Evolutionary conservation across 352 stramenopile genomes (phyloP), one percentile per base, ranked within the genome.

Genomic region (Phytophthora ohioensis): DNA sequence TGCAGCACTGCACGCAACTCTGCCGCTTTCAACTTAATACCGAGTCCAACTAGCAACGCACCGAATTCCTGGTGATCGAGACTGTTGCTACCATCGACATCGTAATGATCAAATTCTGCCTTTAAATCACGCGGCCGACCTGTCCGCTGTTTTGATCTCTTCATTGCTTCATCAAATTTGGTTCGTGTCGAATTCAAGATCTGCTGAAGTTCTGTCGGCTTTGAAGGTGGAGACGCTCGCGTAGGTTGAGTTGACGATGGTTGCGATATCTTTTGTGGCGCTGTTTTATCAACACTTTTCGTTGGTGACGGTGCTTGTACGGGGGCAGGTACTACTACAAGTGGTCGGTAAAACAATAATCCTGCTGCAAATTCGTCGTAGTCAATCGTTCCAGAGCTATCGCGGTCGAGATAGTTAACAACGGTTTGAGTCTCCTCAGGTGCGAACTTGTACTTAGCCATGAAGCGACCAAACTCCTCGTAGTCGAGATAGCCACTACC

Each of bases 311-410:
- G 0, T 30, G 57, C 7, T 30, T 57, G 43, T 4, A 31, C 30
- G 10, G 53, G 17, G 9, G 9, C 48, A 30, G 62, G 48, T 9
- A 54, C 52, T 0, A 21, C 9, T 42, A 73, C 9, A 31, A 78
- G 76, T 11, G 84, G 76, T 0, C 82, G 78, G 43, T 86, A 91
- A 41, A 91, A 93, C 2, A 93, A 67, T n/a, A 93, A 51, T 1
- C 85, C 85, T 1, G 78, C 77, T 0, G 85, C 81, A 57, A 91
- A 93, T 51, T 93, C 85, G 49, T 91, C 80, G 39, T 93, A 93
- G 67, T 91, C 85, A 46, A 93, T 85, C 11, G 83, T 90, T 2
- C 85, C 81, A 31, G 83, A 93, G 21, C 52, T 62, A 57, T 93
- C 85, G 21, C 67, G 56, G 15, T 93, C 85, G 17, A 93, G 55